Conservation (phyloP, 768 basidiomycete species). For the Auricularia sp. region DNA sequence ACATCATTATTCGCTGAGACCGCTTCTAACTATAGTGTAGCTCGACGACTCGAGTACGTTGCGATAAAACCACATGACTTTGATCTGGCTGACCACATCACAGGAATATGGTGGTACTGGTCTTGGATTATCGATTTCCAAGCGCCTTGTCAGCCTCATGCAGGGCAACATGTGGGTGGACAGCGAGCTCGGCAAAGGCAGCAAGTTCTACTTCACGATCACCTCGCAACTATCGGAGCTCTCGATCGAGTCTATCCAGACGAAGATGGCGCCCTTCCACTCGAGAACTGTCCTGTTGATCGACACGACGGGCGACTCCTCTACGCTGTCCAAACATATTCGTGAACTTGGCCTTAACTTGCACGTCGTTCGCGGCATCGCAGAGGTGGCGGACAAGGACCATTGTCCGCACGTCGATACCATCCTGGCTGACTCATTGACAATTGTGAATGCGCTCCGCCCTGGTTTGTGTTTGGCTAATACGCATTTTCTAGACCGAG, state of each 20-base stretch:
- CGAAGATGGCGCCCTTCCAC: slow-evolving; percentile 78
- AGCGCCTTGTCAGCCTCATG: slow-evolving; percentile 94
- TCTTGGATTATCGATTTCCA: slow-evolving; percentile 92
- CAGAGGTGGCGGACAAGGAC: slow-evolving; percentile 73
- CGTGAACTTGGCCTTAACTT: slow-evolving; percentile 70
- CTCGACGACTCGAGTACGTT: slow-evolving; percentile 80
- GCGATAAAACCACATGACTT: neutral
- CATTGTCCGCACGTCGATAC: slow-evolving; percentile 85
- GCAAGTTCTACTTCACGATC: slow-evolving; percentile 95
- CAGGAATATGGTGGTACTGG: slow-evolving; percentile 97
- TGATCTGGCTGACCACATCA: neutral
- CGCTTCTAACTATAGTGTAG: neutral
- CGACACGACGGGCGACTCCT: slow-evolving; percentile 70
- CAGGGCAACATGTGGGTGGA: slow-evolving; percentile 99
- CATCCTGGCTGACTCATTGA: slow-evolving; percentile 85
- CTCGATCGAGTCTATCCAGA: slow-evolving; percentile 58
- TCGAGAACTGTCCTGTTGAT: slow-evolving; percentile 87
- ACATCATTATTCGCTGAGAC: neutral
- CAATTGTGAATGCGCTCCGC: slow-evolving; percentile 45
- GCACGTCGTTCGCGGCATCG: slow-evolving; percentile 64
- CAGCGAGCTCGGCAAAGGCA: slow-evolving; percentile 84
- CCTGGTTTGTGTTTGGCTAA: neutral
- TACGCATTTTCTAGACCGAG: slow-evolving; percentile 52
- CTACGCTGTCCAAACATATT: slow-evolving; percentile 66
- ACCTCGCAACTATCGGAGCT: slow-evolving; percentile 72